Percentiles rank a stretch among this genome's conserved stretches.
Evolutionary conservation across 2,329 filamentous ascomycete genomes (phyloP).

Genomic region (Fusarium oligoseptatum): DNA sequence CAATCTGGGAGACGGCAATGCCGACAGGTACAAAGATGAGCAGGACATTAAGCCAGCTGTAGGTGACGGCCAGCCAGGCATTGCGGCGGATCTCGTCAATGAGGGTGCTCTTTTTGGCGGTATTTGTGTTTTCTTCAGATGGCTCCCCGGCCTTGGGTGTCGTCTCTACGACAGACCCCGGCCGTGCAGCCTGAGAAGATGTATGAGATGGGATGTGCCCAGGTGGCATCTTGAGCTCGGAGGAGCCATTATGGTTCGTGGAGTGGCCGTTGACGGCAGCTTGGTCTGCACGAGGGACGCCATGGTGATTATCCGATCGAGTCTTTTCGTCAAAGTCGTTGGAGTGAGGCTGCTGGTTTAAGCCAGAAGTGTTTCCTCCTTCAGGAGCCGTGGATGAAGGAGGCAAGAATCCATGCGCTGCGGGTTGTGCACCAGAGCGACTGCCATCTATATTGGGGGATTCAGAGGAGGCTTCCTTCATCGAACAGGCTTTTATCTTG

Average conservation of each 20-base stretch:
- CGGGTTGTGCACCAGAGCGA: constrained; percentile 67
- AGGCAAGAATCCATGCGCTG: constrained; percentile 64
- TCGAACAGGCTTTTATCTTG: constrained; percentile 60
- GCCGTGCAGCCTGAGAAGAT: constrained; percentile 65
- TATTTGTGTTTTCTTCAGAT: constrained; percentile 44
- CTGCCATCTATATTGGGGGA: constrained; percentile 68
- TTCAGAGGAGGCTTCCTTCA: constrained; percentile 71
- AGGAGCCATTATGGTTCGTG: constrained; percentile 28
- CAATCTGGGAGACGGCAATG: constrained; percentile 72
- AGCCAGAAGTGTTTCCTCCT: constrained; percentile 28
- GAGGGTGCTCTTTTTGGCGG: constrained; percentile 57
- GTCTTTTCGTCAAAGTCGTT: constrained; percentile 27
- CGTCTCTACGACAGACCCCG: constrained; percentile 67
- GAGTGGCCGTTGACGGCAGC: constrained; percentile 33
- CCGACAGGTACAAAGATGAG: constrained; percentile 84
- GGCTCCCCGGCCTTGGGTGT: constrained; percentile 32
- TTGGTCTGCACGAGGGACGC: not conserved
- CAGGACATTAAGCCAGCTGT: constrained; percentile 84
- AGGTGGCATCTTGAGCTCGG: constrained; percentile 45
- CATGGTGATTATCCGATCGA: constrained; percentile 14
- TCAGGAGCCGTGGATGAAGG: constrained; percentile 17
- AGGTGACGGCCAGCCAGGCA: constrained; percentile 70
- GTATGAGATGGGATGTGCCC: constrained; percentile 52
- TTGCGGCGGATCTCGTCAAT: constrained; percentile 63
- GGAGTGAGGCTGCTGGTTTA: constrained; percentile 28